phyloP scores from a whole-genome alignment of 2,329 filamentous ascomycete species.

The Verruconis gallopava region DNA sequence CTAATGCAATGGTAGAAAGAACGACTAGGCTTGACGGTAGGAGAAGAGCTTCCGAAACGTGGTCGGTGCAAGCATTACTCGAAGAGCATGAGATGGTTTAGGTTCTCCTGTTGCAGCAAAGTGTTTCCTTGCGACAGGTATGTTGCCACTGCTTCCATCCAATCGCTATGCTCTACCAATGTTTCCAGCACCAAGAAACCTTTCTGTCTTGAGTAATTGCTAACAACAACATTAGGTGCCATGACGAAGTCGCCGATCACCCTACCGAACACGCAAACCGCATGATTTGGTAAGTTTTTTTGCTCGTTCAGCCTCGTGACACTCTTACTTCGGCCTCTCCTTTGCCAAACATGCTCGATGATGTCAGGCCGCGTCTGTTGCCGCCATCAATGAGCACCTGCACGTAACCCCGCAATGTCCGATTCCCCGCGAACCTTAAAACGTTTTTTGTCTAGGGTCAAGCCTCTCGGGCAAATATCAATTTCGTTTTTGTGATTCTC shows the following conservation, averaged over 20 bases:
- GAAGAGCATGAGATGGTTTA: conserved; percentile 45
- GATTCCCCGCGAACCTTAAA: conserved; percentile 1
- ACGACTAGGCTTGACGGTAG: conserved; percentile 40
- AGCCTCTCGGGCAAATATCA: not conserved
- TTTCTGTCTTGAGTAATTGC: too few species aligned
- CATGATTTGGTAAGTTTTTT: conserved; percentile 51
- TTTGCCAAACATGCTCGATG: not conserved
- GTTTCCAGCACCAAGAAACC: too few species aligned
- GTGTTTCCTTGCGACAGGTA: conserved; percentile 46
- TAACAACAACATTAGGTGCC: conserved; percentile 42
- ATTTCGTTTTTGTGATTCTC: conserved; percentile 7
- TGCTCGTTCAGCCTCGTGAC: not conserved
- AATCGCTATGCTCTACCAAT: too few species aligned
- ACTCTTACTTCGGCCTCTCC: not conserved
- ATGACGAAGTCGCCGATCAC: conserved; percentile 59
- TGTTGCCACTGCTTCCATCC: too few species aligned
- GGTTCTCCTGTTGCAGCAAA: conserved; percentile 44
- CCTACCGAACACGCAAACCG: conserved; percentile 68
- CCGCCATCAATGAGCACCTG: not conserved
- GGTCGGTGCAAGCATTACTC: conserved; percentile 42
- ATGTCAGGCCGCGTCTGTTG: not conserved
- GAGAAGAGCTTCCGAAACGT: conserved; percentile 39
- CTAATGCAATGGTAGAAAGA: conserved; percentile 16
- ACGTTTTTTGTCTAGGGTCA: too few species aligned
- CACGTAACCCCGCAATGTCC: not conserved